Percentiles rank a stretch among this genome's conserved stretches.
Conservation (phyloP, 257 asterid species). For the Fraxinus anomala region DNA sequence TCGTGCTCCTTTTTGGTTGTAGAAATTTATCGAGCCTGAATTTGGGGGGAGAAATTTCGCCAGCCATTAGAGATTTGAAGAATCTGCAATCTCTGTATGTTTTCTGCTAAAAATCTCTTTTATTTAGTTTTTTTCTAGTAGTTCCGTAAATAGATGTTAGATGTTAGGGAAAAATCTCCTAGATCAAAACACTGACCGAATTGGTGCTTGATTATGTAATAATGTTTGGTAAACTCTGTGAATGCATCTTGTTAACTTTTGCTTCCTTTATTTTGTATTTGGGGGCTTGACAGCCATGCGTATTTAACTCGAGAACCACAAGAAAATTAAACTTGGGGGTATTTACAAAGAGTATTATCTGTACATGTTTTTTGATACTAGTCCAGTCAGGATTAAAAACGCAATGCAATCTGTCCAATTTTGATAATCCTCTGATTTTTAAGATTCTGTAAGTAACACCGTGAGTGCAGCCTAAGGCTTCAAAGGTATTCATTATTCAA, state of each 20-base stretch:
- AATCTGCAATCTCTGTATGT: slow-evolving; percentile 74
- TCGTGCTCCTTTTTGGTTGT: slow-evolving; percentile 8
- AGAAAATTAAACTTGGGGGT: neutral
- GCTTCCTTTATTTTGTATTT: no score
- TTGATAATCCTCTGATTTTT: no score
- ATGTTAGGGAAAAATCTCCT: no score
- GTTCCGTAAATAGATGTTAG: neutral
- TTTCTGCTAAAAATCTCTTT: neutral
- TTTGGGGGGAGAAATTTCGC: slow-evolving; percentile 90
- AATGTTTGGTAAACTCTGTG: no score
- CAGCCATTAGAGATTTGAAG: slow-evolving; percentile 80
- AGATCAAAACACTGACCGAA: no score
- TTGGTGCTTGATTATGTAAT: no score
- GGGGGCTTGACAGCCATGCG: no score
- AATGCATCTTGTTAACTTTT: no score
- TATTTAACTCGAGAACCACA: neutral
- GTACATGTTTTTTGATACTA: no score
- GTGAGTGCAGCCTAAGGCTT: neutral
- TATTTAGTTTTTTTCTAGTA: neutral
- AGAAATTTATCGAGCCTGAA: slow-evolving; percentile 89
- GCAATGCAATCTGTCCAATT: neutral
- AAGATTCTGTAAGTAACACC: neutral
- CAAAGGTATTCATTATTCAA: neutral
- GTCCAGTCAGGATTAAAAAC: neutral
- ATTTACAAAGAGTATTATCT: no score